Conservation (phyloP, 345 rosid genomes). For the Anastatica hierochuntica region DNA sequence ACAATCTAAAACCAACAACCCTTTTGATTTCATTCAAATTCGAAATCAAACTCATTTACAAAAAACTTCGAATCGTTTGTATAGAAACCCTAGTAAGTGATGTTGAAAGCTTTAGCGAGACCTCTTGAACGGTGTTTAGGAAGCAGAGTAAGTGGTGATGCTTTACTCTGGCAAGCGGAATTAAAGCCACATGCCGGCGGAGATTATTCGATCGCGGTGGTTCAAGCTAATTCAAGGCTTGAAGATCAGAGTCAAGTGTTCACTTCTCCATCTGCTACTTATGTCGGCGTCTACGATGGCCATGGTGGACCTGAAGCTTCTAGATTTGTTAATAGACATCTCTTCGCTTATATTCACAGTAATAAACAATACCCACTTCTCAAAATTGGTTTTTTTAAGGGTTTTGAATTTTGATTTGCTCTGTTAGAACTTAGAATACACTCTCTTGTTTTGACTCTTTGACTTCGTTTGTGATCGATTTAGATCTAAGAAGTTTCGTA, state of each 20-base stretch:
- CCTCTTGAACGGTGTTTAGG: slow-evolving; percentile 73
- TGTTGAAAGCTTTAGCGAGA: slow-evolving; percentile 53
- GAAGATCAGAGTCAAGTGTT: slow-evolving; percentile 94
- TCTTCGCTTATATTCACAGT: slow-evolving; percentile 76
- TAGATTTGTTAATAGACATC: slow-evolving; percentile 72
- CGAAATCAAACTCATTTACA: background rate
- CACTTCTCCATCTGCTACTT: slow-evolving; percentile 67
- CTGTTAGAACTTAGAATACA: background rate
- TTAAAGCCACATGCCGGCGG: slow-evolving; percentile 74
- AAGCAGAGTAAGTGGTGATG: slow-evolving; percentile 50
- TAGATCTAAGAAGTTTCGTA: too few species aligned
- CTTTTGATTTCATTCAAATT: background rate
- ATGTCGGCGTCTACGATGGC: slow-evolving; percentile 84
- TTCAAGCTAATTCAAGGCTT: slow-evolving; percentile 70
- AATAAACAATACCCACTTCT: slow-evolving; percentile 15
- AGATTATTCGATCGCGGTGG: slow-evolving; percentile 90
- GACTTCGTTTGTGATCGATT: background rate
- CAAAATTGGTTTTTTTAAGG: background rate
- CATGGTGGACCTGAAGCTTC: slow-evolving; percentile 99
- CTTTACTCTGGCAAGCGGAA: slow-evolving; percentile 74
- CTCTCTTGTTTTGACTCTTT: background rate
- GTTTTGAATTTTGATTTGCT: background rate
- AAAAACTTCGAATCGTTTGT: background rate
- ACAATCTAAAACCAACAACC: background rate
- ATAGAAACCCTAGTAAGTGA: slow-evolving; percentile 25